Percentiles rank a stretch among this genome's conserved stretches.
These are phyloP conservation scores for Euphorbia neoarborescens DNA, from an alignment of 441 rosid species.

Conservation along the genomic window DNA sequence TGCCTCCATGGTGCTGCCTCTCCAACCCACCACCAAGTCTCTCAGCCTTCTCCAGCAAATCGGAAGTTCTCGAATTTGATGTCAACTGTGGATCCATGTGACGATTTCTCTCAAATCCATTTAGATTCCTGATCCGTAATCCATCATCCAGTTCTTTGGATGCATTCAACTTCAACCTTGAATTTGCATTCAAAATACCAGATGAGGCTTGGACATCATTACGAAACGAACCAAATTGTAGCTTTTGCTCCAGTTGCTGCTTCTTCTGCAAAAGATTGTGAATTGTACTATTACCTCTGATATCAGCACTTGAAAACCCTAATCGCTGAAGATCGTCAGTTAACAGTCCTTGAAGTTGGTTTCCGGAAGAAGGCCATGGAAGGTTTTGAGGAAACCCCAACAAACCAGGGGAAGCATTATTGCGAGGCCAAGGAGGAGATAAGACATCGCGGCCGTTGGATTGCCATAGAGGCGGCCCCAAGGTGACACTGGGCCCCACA, in stretches of 20 bases:
- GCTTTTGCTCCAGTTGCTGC: constrained; percentile 36
- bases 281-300: constrained; percentile 25
- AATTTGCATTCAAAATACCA: constrained; percentile 29
- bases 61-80: constrained; percentile 28
- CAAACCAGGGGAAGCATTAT: constrained; percentile 37
- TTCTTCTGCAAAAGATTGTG: constrained; percentile 34
- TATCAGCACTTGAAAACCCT: constrained; percentile 33
- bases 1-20: constrained; percentile 33
- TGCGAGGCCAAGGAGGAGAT: constrained; percentile 39
- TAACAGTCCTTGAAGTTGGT: constrained; percentile 27
- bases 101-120: constrained; percentile 26
- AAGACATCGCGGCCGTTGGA: constrained; percentile 39
- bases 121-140: constrained; percentile 20
- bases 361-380: constrained; percentile 24
- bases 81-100: constrained; percentile 24
- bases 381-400: constrained; percentile 42
- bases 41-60: constrained; percentile 28
- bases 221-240: constrained; percentile 54
- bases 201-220: constrained; percentile 34
- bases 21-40: constrained; percentile 33
- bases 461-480: constrained; percentile 30
- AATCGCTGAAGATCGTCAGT: constrained; percentile 41
- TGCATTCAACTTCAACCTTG: constrained; percentile 20
- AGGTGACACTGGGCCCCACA: constrained; percentile 47
- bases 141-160: constrained; percentile 26